A percentile compares a stretch with the other conserved stretches of the same genome.
These are phyloP conservation scores for Decorospora gaudefroyi DNA, from an alignment of 2,329 filamentous ascomycete species.

Conservation along the genomic window DNA sequence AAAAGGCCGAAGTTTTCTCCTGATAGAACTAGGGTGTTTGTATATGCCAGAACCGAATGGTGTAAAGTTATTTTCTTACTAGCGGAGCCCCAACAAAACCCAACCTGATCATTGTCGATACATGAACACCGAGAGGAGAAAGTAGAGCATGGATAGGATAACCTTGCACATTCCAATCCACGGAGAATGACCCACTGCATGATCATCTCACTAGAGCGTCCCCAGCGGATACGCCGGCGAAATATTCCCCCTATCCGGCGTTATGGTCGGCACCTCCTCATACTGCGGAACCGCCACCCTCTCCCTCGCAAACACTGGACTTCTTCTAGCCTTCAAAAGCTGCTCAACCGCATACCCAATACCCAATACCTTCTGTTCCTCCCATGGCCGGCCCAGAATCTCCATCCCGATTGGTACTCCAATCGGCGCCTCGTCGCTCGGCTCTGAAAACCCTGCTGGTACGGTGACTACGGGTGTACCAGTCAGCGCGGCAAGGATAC, in stretches of 20 bases:
- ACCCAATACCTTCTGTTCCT: conserved; percentile 58
- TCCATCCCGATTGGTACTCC: conserved; percentile 69
- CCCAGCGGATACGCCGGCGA: conserved; percentile 56
- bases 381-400: conserved; percentile 62
- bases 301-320: conserved; percentile 54
- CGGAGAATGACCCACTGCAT: no score
- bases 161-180: no score
- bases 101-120: no score
- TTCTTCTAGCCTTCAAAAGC: conserved; percentile 53
- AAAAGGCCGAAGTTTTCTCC: no score
- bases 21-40: no score
- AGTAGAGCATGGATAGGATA: no score
- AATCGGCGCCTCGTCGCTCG: conserved; percentile 55
- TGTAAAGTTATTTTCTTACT: no score
- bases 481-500: conserved; percentile 60
- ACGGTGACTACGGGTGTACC: conserved; percentile 60
- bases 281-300: conserved; percentile 50
- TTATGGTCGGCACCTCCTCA: conserved; percentile 52
- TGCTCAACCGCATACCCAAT: conserved; percentile 59
- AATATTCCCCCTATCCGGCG: conserved; percentile 52
- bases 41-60: no score
- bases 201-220: conserved; percentile 40
- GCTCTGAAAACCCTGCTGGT: conserved; percentile 58
- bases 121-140: no score
- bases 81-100: no score